phyloP scores from a whole-genome alignment of 2,329 filamentous ascomycete genomes.

The Cordyceps javanica region DNA sequence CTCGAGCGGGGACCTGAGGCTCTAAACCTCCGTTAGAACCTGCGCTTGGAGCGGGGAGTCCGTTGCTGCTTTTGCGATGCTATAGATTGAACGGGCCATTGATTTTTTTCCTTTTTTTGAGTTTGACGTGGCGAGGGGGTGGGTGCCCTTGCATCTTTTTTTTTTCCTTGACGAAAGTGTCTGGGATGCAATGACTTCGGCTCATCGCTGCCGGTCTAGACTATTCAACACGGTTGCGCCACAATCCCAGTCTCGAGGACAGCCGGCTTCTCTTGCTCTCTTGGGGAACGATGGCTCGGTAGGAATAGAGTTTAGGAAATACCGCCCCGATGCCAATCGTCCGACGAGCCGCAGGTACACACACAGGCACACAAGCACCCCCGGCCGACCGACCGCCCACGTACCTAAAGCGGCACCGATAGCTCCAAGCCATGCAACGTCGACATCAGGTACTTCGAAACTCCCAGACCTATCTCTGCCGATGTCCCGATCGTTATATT shows the following conservation, averaged over 20 bases:
- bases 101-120: too few species aligned
- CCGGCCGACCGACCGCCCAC: not conserved
- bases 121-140: not conserved
- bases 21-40: not conserved
- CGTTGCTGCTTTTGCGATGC: not conserved
- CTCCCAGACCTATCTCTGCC: constrained; percentile 1
- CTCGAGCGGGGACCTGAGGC: constrained; percentile 1
- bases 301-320: not conserved
- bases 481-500: constrained; percentile 9
- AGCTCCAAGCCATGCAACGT: not conserved
- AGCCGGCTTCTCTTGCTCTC: not conserved
- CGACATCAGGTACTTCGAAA: constrained; percentile 7
- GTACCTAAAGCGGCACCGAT: constrained; percentile 1
- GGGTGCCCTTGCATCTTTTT: too few species aligned
- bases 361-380: not conserved
- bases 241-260: too few species aligned
- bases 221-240: not conserved
- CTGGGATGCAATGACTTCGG: not conserved
- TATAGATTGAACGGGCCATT: too few species aligned
- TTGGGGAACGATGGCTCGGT: not conserved
- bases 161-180: too few species aligned
- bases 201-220: not conserved
- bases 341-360: not conserved
- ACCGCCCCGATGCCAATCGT: not conserved
- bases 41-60: constrained; percentile 1